Percentiles rank a stretch among this genome's conserved stretches.
Conservation (phyloP, 306 rosid genomes). For the Dalbergia oliveri region DNA sequence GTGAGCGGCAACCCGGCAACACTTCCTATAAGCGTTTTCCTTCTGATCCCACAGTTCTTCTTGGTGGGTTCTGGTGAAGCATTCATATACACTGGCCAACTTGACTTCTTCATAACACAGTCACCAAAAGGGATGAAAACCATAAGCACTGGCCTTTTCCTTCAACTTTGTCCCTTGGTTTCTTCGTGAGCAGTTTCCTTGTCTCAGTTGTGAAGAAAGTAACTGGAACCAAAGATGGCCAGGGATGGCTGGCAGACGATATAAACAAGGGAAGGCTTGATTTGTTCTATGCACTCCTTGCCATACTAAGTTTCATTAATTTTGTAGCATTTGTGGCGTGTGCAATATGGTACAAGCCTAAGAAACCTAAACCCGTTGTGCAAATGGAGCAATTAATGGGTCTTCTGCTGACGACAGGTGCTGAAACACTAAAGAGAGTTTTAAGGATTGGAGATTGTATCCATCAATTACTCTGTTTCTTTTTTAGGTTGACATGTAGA, state of each 20-base stretch:
- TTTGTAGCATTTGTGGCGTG: constrained; percentile 67
- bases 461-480: neutral
- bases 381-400: constrained; percentile 54
- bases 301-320: constrained; percentile 66
- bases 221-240: constrained; percentile 60
- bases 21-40: constrained; percentile 78
- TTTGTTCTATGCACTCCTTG: constrained; percentile 76
- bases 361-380: constrained; percentile 52
- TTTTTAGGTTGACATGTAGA: constrained; percentile 28
- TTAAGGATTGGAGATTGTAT: constrained; percentile 19
- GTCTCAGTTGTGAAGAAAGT: constrained; percentile 72
- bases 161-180: constrained; percentile 87
- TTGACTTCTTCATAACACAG: constrained; percentile 91
- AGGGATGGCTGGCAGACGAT: constrained; percentile 88
- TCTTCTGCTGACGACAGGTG: constrained; percentile 59
- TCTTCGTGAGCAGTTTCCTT: constrained; percentile 85
- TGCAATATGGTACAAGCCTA: constrained; percentile 72
- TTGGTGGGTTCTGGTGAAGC: constrained; percentile 95
- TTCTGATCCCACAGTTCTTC: constrained; percentile 85
- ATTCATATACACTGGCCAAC: constrained; percentile 96
- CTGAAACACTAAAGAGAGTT: constrained; percentile 16
- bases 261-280: constrained; percentile 85
- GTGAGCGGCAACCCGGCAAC: constrained; percentile 42
- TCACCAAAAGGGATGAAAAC: constrained; percentile 97
- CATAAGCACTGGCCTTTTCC: constrained; percentile 95